Evolutionary conservation across 257 asterid genomes (phyloP).

Genomic region (Nicotiana attenuata): DNA sequence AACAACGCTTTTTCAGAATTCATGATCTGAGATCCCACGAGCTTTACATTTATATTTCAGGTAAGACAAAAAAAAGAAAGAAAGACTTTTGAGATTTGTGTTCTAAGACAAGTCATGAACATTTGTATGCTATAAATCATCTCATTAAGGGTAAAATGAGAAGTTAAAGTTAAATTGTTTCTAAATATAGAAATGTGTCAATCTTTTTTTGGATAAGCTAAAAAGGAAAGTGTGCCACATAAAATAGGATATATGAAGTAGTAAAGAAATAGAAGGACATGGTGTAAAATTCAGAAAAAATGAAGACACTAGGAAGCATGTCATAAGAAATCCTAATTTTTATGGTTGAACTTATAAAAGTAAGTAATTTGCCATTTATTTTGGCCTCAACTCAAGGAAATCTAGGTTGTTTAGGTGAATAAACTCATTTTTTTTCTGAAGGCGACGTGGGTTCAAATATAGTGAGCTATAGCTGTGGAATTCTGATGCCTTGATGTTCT

Average conservation of each 20-base stretch:
- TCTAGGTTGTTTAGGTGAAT: neutral
- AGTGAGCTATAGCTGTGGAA: neutral
- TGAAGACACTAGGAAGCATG: neutral
- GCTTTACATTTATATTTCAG: neutral
- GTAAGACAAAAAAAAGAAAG: neutral
- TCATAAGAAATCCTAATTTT: neutral
- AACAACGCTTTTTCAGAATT: neutral
- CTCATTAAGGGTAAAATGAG: neutral
- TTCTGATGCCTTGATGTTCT: neutral
- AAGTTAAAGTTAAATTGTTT: neutral
- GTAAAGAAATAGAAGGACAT: neutral
- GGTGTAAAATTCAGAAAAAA: neutral
- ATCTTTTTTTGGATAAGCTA: neutral
- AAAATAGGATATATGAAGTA: neutral
- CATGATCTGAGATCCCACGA: neutral
- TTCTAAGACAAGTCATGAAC: neutral
- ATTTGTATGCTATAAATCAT: neutral
- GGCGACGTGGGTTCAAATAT: neutral
- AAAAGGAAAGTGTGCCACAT: neutral
- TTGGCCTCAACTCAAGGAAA: neutral
- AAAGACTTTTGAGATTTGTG: too few species aligned
- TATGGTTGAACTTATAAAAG: neutral
- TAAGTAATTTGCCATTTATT: neutral
- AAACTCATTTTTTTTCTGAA: neutral
- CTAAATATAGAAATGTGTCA: neutral